Conservation (phyloP, 1,284 basidiomycete genomes). For the Blastosporella zonata region DNA sequence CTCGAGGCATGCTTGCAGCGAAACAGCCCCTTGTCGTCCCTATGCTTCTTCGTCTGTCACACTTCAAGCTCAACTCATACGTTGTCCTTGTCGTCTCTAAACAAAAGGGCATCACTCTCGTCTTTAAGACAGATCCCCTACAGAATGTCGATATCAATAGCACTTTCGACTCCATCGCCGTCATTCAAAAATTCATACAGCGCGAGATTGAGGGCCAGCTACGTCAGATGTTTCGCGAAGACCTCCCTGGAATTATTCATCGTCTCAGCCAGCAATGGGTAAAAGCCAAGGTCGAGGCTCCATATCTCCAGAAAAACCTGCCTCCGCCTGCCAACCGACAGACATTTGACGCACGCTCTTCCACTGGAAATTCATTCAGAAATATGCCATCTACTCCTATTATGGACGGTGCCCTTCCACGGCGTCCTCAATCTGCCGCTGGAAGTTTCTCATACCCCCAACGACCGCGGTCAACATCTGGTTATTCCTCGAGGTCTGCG, state of each 20-base stretch:
- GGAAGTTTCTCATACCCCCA: conserved; percentile 19
- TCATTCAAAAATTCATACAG: conserved; percentile 96
- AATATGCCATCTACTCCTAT: conserved; percentile 13
- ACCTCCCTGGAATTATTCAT: conserved; percentile 96
- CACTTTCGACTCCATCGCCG: conserved; percentile 97
- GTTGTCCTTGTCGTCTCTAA: conserved; percentile 97
- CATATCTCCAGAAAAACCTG: conserved; percentile 58
- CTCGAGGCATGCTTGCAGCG: conserved; percentile 85
- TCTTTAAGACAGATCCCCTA: conserved; percentile 99
- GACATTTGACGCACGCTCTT: conserved; percentile 27
- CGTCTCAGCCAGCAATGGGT: conserved; percentile 94
- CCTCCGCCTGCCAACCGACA: conserved; percentile 30
- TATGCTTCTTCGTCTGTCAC: conserved; percentile 96
- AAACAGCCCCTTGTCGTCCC: conserved; percentile 94
- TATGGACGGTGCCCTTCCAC: conserved; percentile 9
- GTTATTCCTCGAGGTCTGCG: conserved; percentile 26
- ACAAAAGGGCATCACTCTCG: conserved; percentile 96
- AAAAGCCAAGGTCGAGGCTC: conserved; percentile 80
- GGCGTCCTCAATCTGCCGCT: conserved; percentile 20
- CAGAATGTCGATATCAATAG: conserved; percentile 97
- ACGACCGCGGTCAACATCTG: conserved; percentile 33
- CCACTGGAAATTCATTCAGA: conserved; percentile 24
- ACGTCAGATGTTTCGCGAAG: conserved; percentile 97
- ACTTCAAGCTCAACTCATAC: conserved; percentile 92
- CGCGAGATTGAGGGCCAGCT: conserved; percentile 96